Evolutionary conservation across 345 rosid species (phyloP).

Genomic region (Stellera chamaejasme): DNA sequence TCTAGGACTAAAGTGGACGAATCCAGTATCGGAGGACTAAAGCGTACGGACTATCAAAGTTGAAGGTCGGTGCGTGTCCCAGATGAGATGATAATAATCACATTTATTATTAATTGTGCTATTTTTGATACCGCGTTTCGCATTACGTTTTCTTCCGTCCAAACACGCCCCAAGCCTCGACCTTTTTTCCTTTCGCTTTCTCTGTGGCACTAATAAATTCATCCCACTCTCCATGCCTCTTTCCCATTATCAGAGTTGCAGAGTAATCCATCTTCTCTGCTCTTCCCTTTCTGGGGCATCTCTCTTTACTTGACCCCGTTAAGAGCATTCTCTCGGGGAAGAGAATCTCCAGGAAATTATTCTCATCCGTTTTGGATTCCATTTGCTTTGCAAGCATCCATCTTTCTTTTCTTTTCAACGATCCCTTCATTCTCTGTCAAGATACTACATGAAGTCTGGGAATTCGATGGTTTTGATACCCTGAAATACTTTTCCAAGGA

Average conservation of each 20-base stretch:
- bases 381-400: neutral
- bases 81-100: too few relatives aligned
- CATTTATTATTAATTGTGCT: too few relatives aligned
- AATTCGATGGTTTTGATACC: neutral
- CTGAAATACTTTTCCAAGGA: neutral
- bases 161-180: too few relatives aligned
- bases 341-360: neutral
- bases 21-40: too few relatives aligned
- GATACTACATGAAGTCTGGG: neutral
- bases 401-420: neutral
- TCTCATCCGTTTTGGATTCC: neutral
- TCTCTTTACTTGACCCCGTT: constrained; percentile 2
- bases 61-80: too few relatives aligned
- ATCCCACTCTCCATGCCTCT: neutral
- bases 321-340: neutral
- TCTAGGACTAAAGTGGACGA: too few relatives aligned
- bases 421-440: neutral
- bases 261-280: neutral
- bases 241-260: neutral
- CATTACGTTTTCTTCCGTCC: too few relatives aligned
- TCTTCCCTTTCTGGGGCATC: constrained; percentile 4
- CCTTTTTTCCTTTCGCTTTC: neutral
- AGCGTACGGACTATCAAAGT: too few relatives aligned
- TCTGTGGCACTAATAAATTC: neutral
- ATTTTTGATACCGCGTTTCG: too few relatives aligned